A percentile compares a stretch with the other conserved stretches of the same genome.
phyloP scores from a whole-genome alignment of 345 rosid genomes.

The Citrus inodora region DNA sequence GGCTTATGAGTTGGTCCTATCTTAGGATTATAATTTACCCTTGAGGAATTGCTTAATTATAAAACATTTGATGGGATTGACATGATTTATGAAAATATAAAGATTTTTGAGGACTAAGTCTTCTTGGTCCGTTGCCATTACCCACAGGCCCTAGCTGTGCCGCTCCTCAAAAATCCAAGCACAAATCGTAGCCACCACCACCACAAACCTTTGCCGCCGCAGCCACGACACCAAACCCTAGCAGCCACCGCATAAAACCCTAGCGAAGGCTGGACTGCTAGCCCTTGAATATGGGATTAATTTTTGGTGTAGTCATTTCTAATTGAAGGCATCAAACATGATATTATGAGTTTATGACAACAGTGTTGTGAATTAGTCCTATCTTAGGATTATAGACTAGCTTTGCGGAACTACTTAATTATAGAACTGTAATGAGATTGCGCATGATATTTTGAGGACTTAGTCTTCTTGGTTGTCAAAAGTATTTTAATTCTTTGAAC shows the following conservation, averaged over 20 bases:
- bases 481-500: neutral
- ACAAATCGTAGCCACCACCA: no score
- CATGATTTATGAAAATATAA: neutral
- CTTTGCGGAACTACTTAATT: neutral
- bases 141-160: no score
- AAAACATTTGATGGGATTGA: neutral
- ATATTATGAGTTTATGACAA: neutral
- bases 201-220: no score
- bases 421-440: neutral
- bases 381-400: neutral
- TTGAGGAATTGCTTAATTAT: neutral
- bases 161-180: no score
- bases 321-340: neutral
- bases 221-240: no score
- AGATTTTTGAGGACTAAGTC: neutral
- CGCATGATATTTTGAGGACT: neutral
- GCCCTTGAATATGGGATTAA: neutral
- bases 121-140: no score
- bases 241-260: no score
- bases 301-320: neutral
- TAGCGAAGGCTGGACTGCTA: neutral
- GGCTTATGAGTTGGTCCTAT: neutral
- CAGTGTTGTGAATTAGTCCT: neutral
- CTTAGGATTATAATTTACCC: neutral
- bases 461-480: neutral